Percentiles rank a stretch among this genome's conserved stretches.
phyloP scores from a whole-genome alignment of 2,329 filamentous ascomycete species.

The Alternaria burnsii region DNA sequence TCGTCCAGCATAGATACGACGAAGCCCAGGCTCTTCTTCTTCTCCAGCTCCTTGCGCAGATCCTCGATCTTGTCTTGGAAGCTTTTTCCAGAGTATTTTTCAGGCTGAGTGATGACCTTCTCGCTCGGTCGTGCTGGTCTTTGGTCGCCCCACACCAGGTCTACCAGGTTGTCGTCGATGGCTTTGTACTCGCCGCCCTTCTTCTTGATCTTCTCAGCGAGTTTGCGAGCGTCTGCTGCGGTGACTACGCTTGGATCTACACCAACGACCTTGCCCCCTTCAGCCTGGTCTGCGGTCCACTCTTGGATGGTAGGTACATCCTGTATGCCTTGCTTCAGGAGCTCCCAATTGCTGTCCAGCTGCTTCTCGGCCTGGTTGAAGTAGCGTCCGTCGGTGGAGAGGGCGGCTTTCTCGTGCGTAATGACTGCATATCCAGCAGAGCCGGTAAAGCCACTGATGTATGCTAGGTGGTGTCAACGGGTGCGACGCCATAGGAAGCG shows the following conservation, averaged over 20 bases:
- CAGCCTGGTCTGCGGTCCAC: slow-evolving; percentile 87
- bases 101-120: slow-evolving; percentile 73
- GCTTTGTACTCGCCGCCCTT: slow-evolving; percentile 81
- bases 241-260: slow-evolving; percentile 91
- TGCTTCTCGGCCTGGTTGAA: slow-evolving; percentile 96
- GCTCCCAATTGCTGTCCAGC: slow-evolving; percentile 87
- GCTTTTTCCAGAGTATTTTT: slow-evolving; percentile 81
- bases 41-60: slow-evolving; percentile 87
- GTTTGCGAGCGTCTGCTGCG: slow-evolving; percentile 74
- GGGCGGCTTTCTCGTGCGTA: slow-evolving; percentile 82
- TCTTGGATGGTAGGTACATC: slow-evolving; percentile 98
- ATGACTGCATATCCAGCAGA: slow-evolving; percentile 94
- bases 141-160: slow-evolving; percentile 81
- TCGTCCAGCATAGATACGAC: slow-evolving; percentile 96
- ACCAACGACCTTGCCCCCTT: slow-evolving; percentile 85
- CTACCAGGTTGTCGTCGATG: slow-evolving; percentile 84
- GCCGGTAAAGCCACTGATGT: slow-evolving; percentile 92
- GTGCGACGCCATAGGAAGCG: slow-evolving; percentile 24
- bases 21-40: slow-evolving; percentile 86
- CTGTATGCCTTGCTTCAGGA: slow-evolving; percentile 91
- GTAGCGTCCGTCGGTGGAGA: slow-evolving; percentile 95
- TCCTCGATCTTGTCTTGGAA: slow-evolving; percentile 85
- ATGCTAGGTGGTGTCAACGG: slow-evolving; percentile 62
- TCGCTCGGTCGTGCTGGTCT: slow-evolving; percentile 80
- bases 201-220: slow-evolving; percentile 86